Evolutionary conservation across 148 eudicot genomes (phyloP), one percentile per base, ranked within the genome.

Genomic region (Bassia scoparia): DNA sequence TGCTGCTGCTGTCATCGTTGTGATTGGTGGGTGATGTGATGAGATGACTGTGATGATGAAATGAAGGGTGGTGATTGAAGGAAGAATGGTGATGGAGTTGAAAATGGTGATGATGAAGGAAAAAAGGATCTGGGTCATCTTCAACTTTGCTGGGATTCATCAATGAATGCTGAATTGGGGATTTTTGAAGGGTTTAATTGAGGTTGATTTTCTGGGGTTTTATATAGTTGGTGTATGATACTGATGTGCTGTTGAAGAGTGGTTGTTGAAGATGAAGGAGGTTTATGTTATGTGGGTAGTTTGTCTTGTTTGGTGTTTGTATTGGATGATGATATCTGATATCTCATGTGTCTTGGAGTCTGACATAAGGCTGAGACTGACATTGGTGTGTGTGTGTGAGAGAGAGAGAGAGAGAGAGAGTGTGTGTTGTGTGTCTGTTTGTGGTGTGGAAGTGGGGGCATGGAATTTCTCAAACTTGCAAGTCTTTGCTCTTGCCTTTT

Each of bases 101-200:
- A 41, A 1, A 77, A 74, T 77, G 80, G 24, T 72, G 73, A 21
- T 55, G 85, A 76, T 71, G 82, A 78, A 74, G 73, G 72, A 80
- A 71, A 74, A 72, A 80, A 13, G 82, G 79, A 59, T 83, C 88
- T 38, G 84, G 74, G 20, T 86, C 91, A 16, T 79, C 80, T 73
- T 89, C 93, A 29, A 83, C 48, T 73, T 89, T 92, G 86, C 78
- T 84, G 35, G 88, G 89, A 79, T 88, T 85, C 90, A 88, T 90
- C 2, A 17, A 11, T 20, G 21, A 31, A 48, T 13, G 41, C n/a
- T 50, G 46, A 4, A 13, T 31, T n/a, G 54, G 49, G 44, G 44
- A 1, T 52, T 31, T 24, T 46, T 43, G 48, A 44, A 35, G 27
- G 64, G 53, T 49, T 49, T 49, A 15, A 3, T 49, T 46, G 50